A percentile compares a stretch with the other conserved stretches of the same genome.
phyloP scores from a whole-genome alignment of 2,329 filamentous ascomycete genomes.

The Exophiala aquamarina region DNA sequence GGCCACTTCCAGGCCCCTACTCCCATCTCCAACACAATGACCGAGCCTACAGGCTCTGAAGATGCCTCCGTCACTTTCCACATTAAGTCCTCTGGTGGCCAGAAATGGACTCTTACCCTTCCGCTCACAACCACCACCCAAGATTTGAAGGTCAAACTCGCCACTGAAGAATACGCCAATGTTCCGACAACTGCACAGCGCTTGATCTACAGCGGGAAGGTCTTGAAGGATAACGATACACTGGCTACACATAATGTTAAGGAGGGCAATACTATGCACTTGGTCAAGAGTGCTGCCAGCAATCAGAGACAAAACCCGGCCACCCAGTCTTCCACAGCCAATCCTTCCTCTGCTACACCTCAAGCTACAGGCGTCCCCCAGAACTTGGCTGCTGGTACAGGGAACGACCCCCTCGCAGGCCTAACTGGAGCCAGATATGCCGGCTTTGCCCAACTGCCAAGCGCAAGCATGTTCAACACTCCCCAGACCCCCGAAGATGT shows the following conservation, averaged over 20 bases:
- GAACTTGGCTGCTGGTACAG: constrained; percentile 52
- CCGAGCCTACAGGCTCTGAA: constrained; percentile 23
- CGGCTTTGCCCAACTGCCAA: constrained; percentile 84
- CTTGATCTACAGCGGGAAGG: constrained; percentile 94
- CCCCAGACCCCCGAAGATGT: constrained; percentile 80
- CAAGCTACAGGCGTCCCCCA: constrained; percentile 42
- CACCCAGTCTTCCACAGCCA: constrained; percentile 45
- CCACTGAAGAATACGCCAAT: constrained; percentile 77
- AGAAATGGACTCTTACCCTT: constrained; percentile 80
- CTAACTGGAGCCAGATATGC: constrained; percentile 92
- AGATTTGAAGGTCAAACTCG: constrained; percentile 87
- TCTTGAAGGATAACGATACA: constrained; percentile 91
- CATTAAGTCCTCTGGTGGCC: constrained; percentile 93
- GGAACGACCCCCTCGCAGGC: constrained; percentile 85
- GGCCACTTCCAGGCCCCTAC: no score
- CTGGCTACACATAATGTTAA: constrained; percentile 91
- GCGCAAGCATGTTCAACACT: constrained; percentile 87
- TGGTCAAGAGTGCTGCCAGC: constrained; percentile 94
- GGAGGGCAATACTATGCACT: constrained; percentile 89
- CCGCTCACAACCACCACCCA: constrained; percentile 71
- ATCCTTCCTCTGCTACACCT: constrained; percentile 27
- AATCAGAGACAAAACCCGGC: constrained; percentile 64
- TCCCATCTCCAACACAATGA: constrained; percentile 15
- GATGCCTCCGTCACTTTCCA: constrained; percentile 77
- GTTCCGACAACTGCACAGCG: constrained; percentile 86